Evolutionary conservation across 495 filamentous ascomycete genomes (phyloP), one percentile per base, ranked within the genome.

Genomic region (Daldinia decipiens): DNA sequence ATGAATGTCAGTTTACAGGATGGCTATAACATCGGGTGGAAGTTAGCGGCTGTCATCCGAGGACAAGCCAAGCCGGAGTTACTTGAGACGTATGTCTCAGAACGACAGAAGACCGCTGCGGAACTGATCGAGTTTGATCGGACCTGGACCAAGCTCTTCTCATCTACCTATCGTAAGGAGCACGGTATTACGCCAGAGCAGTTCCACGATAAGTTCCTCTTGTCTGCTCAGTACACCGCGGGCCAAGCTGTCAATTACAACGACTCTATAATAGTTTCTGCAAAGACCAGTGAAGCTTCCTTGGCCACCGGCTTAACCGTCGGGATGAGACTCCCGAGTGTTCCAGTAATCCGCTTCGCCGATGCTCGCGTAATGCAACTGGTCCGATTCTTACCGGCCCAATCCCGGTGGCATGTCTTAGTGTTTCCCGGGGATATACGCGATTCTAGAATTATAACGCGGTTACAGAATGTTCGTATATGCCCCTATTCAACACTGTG

Each of bases 111-210:
- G 68, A 88, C 89, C 17, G 91, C 92, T 2, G 82, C 85, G n/a
- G 85, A 91, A 56, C 78, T 95, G 39, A 91, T 94, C 66, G 87
- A 89, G 36, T 94, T 93, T 67, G 91, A 94, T 63, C 83, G 88
- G 0, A 82, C 85, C 65, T 93, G 90, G 70, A 84, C 90, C 0
- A 82, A 83, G 61, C 76, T 89, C 4, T 92, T 92, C 73, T 87
- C 85, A 53, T 67, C 74, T 8, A 67, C 75, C 47, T 81, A 74
- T 53, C 72, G 80, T 17, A 68, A 70, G 34, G 76, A 80, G 47
- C 65, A 79, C 62, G 75, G 36, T 31, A 79, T 75, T 67, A 77
- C 45, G 74, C 74, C 81, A 4, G 77, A 78, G 27, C 74, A 84
- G 34, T 87, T 91, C 54, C 82, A 86, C 47, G 82, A 89, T 45